Percentiles rank a stretch among this genome's conserved stretches.
These are phyloP conservation scores for Candida succiphila DNA, from an alignment of 805 yeast species.

Conservation along the genomic window DNA sequence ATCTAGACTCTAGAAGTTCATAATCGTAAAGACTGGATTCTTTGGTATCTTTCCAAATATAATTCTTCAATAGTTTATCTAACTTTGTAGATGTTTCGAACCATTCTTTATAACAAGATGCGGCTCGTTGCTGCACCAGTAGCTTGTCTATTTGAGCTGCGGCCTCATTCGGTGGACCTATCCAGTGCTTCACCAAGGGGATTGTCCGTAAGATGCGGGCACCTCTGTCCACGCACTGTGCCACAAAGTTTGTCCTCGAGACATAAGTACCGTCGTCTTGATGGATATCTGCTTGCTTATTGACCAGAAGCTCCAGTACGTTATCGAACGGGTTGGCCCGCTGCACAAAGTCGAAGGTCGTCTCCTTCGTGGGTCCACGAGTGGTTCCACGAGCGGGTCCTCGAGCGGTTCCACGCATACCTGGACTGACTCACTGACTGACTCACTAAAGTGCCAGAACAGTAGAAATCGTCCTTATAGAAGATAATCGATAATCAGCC, in stretches of 20 bases:
- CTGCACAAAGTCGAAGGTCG: conserved; percentile 9
- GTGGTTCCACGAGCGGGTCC: too few species aligned
- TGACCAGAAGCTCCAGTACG: conserved; percentile 11
- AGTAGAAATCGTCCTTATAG: too few species aligned
- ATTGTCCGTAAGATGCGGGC: conserved; percentile 22
- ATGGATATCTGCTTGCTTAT: neutral
- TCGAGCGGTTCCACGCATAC: too few species aligned
- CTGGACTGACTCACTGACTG: too few species aligned
- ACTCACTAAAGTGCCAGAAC: too few species aligned
- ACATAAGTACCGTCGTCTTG: neutral
- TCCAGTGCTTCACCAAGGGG: conserved; percentile 25
- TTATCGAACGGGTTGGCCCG: conserved; percentile 17
- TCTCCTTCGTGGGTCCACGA: too few species aligned
- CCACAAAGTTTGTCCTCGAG: neutral
- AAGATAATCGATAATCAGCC: too few species aligned
- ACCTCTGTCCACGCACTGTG: conserved; percentile 2
- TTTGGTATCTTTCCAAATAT: conserved; percentile 59
- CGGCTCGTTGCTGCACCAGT: conserved; percentile 33
- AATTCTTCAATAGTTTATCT: conserved; percentile 55
- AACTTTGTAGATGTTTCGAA: conserved; percentile 46
- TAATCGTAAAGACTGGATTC: conserved; percentile 69
- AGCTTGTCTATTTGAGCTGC: conserved; percentile 27
- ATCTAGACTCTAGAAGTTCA: conserved; percentile 40
- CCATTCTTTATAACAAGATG: conserved; percentile 53
- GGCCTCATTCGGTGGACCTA: conserved; percentile 28